These are phyloP conservation scores for Antrodiella citrinella DNA, from an alignment of 768 basidiomycete species.

Conservation along the genomic window DNA sequence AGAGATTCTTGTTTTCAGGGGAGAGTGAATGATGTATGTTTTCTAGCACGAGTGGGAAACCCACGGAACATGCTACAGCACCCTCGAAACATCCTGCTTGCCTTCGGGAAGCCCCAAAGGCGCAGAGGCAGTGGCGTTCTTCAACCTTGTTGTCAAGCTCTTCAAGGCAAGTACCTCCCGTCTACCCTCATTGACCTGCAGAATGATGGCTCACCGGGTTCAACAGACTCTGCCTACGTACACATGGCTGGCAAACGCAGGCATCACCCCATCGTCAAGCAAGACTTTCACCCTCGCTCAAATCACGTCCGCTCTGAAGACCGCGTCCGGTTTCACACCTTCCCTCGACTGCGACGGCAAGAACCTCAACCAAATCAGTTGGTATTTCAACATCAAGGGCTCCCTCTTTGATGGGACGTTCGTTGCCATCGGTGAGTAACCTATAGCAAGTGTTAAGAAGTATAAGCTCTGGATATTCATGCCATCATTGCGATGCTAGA, in stretches of 20 bases:
- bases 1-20: not conserved
- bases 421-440: slow-evolving; percentile 43
- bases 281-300: slow-evolving; percentile 50
- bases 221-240: slow-evolving; percentile 61
- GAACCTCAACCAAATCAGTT: slow-evolving; percentile 39
- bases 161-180: slow-evolving; percentile 40
- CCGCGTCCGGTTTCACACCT: slow-evolving; percentile 49
- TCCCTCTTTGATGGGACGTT: slow-evolving; percentile 62
- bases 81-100: slow-evolving; percentile 49
- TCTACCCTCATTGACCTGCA: not conserved
- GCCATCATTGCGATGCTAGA: slow-evolving; percentile 49
- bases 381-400: slow-evolving; percentile 59
- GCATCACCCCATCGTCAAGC: slow-evolving; percentile 60
- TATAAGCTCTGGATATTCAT: not conserved
- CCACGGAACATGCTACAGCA: slow-evolving; percentile 57
- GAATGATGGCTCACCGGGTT: slow-evolving; percentile 4
- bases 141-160: slow-evolving; percentile 47
- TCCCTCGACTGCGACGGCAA: slow-evolving; percentile 34
- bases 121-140: slow-evolving; percentile 65
- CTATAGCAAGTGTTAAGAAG: not conserved
- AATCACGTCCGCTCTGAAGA: slow-evolving; percentile 45
- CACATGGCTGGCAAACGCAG: slow-evolving; percentile 59
- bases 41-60: slow-evolving; percentile 60
- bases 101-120: slow-evolving; percentile 51
- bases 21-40: slow-evolving; percentile 4